Evolutionary conservation across 352 stramenopile genomes (phyloP).

Genomic region (Phytophthora ohioensis): DNA sequence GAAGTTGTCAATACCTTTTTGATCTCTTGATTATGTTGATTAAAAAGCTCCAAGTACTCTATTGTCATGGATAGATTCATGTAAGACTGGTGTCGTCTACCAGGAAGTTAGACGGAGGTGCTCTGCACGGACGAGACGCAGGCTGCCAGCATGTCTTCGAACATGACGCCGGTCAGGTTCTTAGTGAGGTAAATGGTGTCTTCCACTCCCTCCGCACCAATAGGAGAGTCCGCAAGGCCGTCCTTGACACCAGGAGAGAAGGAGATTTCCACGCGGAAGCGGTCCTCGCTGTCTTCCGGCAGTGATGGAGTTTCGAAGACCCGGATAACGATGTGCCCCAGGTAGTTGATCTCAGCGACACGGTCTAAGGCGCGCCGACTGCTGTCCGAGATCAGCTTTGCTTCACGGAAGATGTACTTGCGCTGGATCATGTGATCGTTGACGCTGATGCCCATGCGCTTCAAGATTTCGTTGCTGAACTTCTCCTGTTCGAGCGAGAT

Average conservation of each 20-base stretch:
- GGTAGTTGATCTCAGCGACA: conserved; percentile 97
- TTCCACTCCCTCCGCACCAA: conserved; percentile 47
- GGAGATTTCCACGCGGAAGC: conserved; percentile 88
- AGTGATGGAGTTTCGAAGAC: conserved; percentile 97
- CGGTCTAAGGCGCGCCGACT: conserved; percentile 82
- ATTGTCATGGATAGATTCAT: conserved; percentile 24
- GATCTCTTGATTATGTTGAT: conserved; percentile 11
- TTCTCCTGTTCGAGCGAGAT: conserved; percentile 85
- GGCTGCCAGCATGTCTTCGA: conserved; percentile 89
- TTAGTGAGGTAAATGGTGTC: conserved; percentile 87
- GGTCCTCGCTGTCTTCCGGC: conserved; percentile 83
- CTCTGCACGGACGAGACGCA: conserved; percentile 84
- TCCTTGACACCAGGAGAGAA: conserved; percentile 81
- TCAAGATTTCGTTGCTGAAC: conserved; percentile 87
- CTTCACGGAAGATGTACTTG: conserved; percentile 85
- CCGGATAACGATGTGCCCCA: conserved; percentile 98
- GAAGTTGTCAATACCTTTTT: conserved; percentile 26
- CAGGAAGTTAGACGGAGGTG: conserved; percentile 28
- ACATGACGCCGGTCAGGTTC: conserved; percentile 90
- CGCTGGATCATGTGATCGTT: conserved; percentile 80
- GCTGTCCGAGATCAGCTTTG: conserved; percentile 82
- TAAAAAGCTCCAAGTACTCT: conserved; percentile 19
- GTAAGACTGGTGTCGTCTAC: conserved; percentile 7
- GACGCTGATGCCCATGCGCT: conserved; percentile 87
- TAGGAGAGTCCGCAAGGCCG: conserved; percentile 29